Conservation (phyloP, 2,329 filamentous ascomycete genomes). For the Colletotrichum endophyticum region DNA sequence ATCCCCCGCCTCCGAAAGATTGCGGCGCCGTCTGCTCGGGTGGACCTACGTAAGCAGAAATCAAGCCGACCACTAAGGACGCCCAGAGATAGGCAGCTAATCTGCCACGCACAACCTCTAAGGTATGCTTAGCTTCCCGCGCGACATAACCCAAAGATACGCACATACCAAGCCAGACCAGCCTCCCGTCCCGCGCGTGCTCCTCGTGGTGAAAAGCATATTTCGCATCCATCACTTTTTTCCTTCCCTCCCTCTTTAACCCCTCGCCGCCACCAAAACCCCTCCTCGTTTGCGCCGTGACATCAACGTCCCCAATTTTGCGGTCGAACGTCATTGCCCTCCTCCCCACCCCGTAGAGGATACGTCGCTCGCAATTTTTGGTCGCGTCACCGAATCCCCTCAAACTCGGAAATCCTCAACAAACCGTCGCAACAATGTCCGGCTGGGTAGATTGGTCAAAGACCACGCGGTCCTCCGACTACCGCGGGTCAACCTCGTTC, state of each 20-base stretch:
- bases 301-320: neutral
- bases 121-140: neutral
- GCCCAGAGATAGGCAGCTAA: neutral
- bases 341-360: neutral
- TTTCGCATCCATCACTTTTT: neutral
- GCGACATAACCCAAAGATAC: neutral
- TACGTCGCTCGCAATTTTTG: neutral
- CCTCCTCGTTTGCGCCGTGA: neutral
- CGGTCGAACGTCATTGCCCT: neutral
- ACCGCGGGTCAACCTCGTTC: conserved; percentile 73
- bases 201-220: neutral
- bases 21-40: neutral
- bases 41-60: neutral
- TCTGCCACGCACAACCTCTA: neutral
- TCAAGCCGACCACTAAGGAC: neutral
- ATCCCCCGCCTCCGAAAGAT: neutral
- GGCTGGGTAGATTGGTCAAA: conserved; percentile 56
- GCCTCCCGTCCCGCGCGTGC: neutral
- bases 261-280: neutral
- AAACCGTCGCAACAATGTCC: conserved; percentile 2
- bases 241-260: neutral
- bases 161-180: neutral
- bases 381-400: neutral
- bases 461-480: conserved; percentile 61
- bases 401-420: neutral